These are phyloP conservation scores for Ophiocordyceps camponoti-rufipedis DNA, from an alignment of 2,329 filamentous ascomycete genomes.

Conservation along the genomic window DNA sequence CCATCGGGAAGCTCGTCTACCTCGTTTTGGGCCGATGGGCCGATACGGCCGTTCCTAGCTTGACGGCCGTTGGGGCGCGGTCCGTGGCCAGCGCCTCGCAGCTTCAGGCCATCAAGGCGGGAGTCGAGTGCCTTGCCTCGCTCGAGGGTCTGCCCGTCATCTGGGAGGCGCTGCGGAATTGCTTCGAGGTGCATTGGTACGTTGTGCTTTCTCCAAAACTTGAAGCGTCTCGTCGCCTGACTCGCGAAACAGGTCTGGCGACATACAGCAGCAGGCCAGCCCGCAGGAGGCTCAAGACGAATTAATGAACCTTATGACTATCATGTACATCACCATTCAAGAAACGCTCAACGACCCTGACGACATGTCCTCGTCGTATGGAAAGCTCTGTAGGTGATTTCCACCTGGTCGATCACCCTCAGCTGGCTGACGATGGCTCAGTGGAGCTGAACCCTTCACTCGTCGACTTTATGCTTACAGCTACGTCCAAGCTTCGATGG, in stretches of 20 bases:
- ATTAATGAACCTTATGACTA: constrained; percentile 43
- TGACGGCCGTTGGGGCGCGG: constrained; percentile 20
- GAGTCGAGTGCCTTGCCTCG: constrained; percentile 30
- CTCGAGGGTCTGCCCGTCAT: constrained; percentile 30
- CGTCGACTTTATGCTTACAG: constrained; percentile 53
- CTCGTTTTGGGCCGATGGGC: constrained; percentile 53
- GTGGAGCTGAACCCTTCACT: constrained; percentile 47
- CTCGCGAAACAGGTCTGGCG: constrained; percentile 22
- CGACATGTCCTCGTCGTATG: constrained; percentile 25
- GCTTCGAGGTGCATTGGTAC: constrained; percentile 36
- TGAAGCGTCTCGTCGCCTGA: not conserved
- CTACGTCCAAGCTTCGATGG: constrained; percentile 53
- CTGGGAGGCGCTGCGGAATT: constrained; percentile 29
- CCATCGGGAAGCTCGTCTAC: constrained; percentile 39
- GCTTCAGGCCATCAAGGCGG: constrained; percentile 38
- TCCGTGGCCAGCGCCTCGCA: constrained; percentile 36
- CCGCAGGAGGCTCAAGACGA: constrained; percentile 38
- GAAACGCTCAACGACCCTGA: constrained; percentile 32
- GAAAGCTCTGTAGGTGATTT: constrained; percentile 29
- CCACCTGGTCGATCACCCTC: not conserved
- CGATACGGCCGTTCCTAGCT: constrained; percentile 38
- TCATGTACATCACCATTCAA: constrained; percentile 43
- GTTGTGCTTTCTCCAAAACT: constrained; percentile 4
- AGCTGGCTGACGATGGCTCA: constrained; percentile 6
- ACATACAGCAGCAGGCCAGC: constrained; percentile 22